phyloP scores from a whole-genome alignment of 164 flowering plant species.

The Cinnamomum micranthum region DNA sequence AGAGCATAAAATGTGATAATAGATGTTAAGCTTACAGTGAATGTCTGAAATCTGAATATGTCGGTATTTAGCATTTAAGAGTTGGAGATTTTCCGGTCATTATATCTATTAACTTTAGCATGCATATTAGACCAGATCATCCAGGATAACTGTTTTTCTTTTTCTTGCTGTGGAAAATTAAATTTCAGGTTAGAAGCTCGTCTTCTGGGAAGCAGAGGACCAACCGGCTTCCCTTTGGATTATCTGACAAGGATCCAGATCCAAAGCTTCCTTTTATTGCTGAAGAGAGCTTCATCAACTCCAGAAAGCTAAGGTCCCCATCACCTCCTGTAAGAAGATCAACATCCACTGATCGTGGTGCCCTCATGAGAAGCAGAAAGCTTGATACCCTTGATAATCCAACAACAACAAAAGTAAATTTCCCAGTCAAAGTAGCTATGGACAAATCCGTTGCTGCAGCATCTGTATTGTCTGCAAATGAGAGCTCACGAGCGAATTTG shows the following conservation, averaged over 20 bases:
- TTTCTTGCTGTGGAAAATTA: background rate
- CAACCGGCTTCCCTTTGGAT: conserved; percentile 45
- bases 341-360: conserved; percentile 65
- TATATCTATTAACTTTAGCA: background rate
- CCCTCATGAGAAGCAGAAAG: conserved; percentile 43
- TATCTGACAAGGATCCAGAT: conserved; percentile 45
- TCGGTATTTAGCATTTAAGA: no score
- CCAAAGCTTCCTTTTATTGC: conserved; percentile 37
- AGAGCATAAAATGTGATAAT: no score
- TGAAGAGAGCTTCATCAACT: conserved; percentile 36
- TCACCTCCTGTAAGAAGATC: conserved; percentile 83
- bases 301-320: conserved; percentile 51
- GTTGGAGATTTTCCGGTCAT: no score
- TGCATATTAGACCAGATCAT: background rate
- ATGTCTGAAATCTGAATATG: no score
- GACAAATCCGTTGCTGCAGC: conserved; percentile 40
- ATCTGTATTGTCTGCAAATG: conserved; percentile 27
- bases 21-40: no score
- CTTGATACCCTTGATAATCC: conserved; percentile 43
- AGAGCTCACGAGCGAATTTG: conserved; percentile 13
- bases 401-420: conserved; percentile 32
- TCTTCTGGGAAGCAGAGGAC: conserved; percentile 79
- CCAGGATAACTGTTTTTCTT: background rate
- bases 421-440: conserved; percentile 44
- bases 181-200: conserved; percentile 59